A percentile compares a stretch with the other conserved stretches of the same genome.
These are phyloP conservation scores for Orbilia javanica DNA, from an alignment of 2,329 filamentous ascomycete genomes.

Conservation along the genomic window DNA sequence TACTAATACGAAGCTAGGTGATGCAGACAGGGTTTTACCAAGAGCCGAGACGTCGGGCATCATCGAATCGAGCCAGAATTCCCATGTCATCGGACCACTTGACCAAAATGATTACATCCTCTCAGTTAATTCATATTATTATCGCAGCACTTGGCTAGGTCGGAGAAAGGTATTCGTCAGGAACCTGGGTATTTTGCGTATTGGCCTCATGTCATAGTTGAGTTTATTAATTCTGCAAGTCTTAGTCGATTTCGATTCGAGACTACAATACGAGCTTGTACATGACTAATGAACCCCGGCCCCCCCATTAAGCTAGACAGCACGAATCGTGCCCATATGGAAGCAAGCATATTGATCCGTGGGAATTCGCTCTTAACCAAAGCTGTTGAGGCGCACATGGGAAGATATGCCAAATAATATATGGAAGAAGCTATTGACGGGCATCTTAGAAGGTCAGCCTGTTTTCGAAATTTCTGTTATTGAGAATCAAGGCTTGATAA, in stretches of 20 bases:
- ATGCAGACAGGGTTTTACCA: slow-evolving; percentile 5
- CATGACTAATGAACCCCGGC: slow-evolving; percentile 66
- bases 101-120: slow-evolving; percentile 9
- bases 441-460: no score
- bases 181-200: slow-evolving; percentile 18
- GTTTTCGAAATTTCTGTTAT: no score
- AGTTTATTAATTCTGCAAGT: slow-evolving; percentile 21
- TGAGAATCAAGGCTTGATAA: slow-evolving; percentile 2
- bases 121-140: slow-evolving; percentile 27
- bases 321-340: slow-evolving; percentile 81
- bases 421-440: slow-evolving; percentile 87
- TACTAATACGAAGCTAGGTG: neutral
- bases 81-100: slow-evolving; percentile 36
- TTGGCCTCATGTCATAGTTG: slow-evolving; percentile 14
- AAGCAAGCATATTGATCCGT: slow-evolving; percentile 93
- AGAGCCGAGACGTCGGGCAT: slow-evolving; percentile 10
- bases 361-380: slow-evolving; percentile 96
- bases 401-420: slow-evolving; percentile 90
- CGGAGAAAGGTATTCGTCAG: slow-evolving; percentile 5
- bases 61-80: neutral
- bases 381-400: slow-evolving; percentile 94
- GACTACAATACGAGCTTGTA: slow-evolving; percentile 26
- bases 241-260: neutral
- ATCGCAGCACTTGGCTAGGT: slow-evolving; percentile 23
- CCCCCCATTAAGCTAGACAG: slow-evolving; percentile 74